These are phyloP conservation scores for Trichomonas tenax DNA, from an alignment of 208 protist genomes.

Conservation along the genomic window DNA sequence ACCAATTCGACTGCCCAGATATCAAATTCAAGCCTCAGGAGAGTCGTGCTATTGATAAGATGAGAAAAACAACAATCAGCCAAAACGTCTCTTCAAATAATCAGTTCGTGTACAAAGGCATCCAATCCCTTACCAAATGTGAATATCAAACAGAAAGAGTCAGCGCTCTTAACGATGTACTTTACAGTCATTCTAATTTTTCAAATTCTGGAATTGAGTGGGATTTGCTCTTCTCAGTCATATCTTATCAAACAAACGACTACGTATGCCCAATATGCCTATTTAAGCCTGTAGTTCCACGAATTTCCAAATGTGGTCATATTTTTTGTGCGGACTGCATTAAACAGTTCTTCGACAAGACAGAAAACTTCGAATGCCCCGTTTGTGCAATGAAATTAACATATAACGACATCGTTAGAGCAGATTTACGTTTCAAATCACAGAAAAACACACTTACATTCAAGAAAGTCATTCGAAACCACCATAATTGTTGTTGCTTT, in stretches of 20 bases:
- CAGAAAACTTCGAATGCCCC: neutral
- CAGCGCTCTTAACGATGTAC: neutral
- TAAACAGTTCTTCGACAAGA: neutral
- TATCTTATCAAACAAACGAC: neutral
- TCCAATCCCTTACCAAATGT: no score
- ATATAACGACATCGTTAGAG: neutral
- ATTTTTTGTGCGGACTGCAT: neutral
- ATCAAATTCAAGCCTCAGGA: no score
- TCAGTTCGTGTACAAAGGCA: no score
- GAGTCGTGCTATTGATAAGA: no score
- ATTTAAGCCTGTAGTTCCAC: neutral
- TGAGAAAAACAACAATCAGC: no score
- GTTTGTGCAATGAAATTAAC: neutral
- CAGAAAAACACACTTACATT: no score
- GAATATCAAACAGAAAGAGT: neutral
- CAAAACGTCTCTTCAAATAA: no score
- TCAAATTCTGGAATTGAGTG: neutral
- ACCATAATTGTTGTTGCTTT: no score
- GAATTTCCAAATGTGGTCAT: neutral
- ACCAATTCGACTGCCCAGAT: no score
- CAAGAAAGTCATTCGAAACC: no score
- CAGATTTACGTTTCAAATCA: neutral
- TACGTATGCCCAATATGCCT: constrained; percentile 4
- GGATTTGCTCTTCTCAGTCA: neutral
- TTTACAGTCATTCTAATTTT: neutral